Evolutionary conservation across 1,284 basidiomycete genomes (phyloP), one percentile per base, ranked within the genome.

Genomic region (Cutaneotrichosporon cutaneum): DNA sequence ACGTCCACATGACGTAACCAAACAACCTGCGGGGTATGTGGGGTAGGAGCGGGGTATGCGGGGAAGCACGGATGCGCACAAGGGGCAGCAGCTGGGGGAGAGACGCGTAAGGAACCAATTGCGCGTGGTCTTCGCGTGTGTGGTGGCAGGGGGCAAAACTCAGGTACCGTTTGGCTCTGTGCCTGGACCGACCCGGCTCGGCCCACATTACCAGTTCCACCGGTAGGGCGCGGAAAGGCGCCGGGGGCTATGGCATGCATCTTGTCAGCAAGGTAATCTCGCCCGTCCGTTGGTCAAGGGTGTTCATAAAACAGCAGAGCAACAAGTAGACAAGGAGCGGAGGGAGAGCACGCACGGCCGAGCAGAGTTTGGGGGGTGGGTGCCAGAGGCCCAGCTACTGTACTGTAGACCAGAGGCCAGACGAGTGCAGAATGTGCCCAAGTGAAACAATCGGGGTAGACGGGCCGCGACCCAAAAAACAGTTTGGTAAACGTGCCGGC

Each of bases 401-500:
- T 39, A 39, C 13, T 16, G 36, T n/a, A 9, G 7, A 18, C 18
- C 18, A 14, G 18, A n/a, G 18, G 39, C 5, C 10, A 14, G 39
- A n/a, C 4, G 18, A 42, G 39, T 42, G 39, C 39, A n/a, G 18
- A 42, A 13, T 52, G 51, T 52, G 51, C 16, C 51, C 32, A 52
- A 52, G 51, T 52, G 51, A 52, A 52, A 52, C 51, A 11, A 9
- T 11, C 21, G 32, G 51, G 51, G 32, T 33, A 35, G 24, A 24
- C 22, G 51, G 51, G 51, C 51, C 51, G 51, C 51, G 51, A 52
- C 51, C 10, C 13, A 3, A n/a, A 13, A 33, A 22, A 22, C 21
- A 47, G 45, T 47, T 47, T 47, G 45, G 45, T 47, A 47, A 47
- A 26, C 24, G 45, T 24, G 22, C 45, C 45, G 45, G 45, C 18